Conservation (phyloP, 352 stramenopile species). For the Paralagenidium karlingii region DNA sequence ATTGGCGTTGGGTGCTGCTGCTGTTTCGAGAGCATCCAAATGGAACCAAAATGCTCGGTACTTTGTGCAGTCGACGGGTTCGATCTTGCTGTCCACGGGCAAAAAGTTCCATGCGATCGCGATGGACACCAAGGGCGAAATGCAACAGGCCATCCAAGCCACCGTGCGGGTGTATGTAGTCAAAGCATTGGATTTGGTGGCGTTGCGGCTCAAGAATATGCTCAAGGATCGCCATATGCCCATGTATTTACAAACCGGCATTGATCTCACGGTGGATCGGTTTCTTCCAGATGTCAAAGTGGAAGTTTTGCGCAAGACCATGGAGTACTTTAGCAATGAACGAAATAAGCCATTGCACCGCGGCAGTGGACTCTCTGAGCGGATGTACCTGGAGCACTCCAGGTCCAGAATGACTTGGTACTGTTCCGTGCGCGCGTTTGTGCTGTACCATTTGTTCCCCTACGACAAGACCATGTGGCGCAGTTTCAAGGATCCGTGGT, state of each 20-base stretch:
- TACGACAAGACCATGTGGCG: slow-evolving; percentile 83
- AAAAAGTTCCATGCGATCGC: slow-evolving; percentile 78
- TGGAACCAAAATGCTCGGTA: too few species aligned
- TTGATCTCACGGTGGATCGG: slow-evolving; percentile 73
- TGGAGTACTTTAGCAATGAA: slow-evolving; percentile 50
- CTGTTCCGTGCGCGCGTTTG: slow-evolving; percentile 39
- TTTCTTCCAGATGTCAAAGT: slow-evolving; percentile 85
- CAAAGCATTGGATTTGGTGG: slow-evolving; percentile 65
- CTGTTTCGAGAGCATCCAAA: too few species aligned
- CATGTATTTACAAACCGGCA: slow-evolving; percentile 58
- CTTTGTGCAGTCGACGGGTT: slow-evolving; percentile 66
- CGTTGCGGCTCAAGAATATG: slow-evolving; percentile 49
- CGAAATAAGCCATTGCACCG: slow-evolving; percentile 1
- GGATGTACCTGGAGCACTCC: slow-evolving; percentile 1
- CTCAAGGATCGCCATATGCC: slow-evolving; percentile 81
- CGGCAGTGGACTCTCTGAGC: slow-evolving; percentile 3
- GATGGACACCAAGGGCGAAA: slow-evolving; percentile 71
- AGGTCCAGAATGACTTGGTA: slow-evolving; percentile 9
- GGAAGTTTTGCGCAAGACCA: slow-evolving; percentile 78
- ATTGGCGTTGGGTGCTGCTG: slow-evolving; percentile 19
- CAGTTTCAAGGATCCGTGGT: slow-evolving; percentile 74
- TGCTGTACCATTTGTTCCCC: slow-evolving; percentile 83
- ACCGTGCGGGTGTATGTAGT: slow-evolving; percentile 68
- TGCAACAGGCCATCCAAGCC: slow-evolving; percentile 70
- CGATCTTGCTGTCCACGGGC: slow-evolving; percentile 64